These are phyloP conservation scores for Metarhizium anisopliae DNA, from an alignment of 2,329 filamentous ascomycete genomes.

Conservation along the genomic window DNA sequence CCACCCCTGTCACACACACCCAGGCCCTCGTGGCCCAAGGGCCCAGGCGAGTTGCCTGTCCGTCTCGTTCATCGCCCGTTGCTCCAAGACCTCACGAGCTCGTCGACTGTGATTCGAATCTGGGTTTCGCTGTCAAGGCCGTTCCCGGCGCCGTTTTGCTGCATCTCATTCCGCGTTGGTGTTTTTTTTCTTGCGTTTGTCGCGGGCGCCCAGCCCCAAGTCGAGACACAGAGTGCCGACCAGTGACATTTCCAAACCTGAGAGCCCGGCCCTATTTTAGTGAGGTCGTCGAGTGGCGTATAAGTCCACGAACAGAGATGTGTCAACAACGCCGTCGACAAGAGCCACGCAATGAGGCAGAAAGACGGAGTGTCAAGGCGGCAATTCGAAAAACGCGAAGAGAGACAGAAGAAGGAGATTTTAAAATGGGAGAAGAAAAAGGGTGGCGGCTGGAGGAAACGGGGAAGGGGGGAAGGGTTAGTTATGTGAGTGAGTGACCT, in stretches of 20 bases:
- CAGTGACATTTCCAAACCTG: background rate
- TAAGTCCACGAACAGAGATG: slow-evolving; percentile 3
- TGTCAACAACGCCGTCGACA: background rate
- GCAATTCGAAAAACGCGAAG: slow-evolving; percentile 5
- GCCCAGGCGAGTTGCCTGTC: background rate
- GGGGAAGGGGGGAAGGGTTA: slow-evolving; percentile 25
- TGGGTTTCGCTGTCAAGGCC: background rate
- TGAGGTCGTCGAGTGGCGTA: background rate
- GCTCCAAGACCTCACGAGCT: background rate
- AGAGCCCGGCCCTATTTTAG: background rate
- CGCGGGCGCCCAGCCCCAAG: background rate
- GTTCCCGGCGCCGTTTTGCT: background rate
- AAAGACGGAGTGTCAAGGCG: background rate
- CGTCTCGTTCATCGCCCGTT: background rate
- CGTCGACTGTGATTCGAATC: background rate
- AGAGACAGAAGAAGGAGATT: slow-evolving; percentile 11
- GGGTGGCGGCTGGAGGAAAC: slow-evolving; percentile 15
- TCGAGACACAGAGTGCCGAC: background rate
- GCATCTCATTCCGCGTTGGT: background rate
- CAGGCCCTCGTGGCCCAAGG: slow-evolving; percentile 3
- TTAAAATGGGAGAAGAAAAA: slow-evolving; percentile 14
- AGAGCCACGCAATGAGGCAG: background rate
- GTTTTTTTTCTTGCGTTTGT: background rate
- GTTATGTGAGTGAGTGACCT: slow-evolving; percentile 22
- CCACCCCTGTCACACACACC: slow-evolving; percentile 4